A percentile compares a stretch with the other conserved stretches of the same genome.
These are phyloP conservation scores for Kalaharituber pfeilii DNA, from an alignment of 2,329 filamentous ascomycete genomes.

Conservation along the genomic window DNA sequence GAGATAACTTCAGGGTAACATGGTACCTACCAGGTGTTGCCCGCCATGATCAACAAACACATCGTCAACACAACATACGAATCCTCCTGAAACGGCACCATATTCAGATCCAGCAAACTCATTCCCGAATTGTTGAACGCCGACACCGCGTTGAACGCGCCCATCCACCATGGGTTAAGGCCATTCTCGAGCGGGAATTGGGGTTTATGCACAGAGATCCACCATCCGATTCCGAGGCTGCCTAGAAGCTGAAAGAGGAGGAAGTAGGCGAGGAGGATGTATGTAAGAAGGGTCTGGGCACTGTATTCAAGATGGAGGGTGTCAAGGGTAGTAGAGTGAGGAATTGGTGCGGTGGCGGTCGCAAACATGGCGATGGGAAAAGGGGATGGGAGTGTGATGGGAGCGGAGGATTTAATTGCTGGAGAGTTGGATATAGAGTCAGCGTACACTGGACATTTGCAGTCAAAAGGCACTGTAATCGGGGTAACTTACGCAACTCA, in stretches of 20 bases:
- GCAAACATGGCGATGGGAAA: too few species aligned
- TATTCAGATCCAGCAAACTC: slow-evolving; percentile 48
- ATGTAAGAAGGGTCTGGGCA: slow-evolving; percentile 32
- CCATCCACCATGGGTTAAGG: slow-evolving; percentile 50
- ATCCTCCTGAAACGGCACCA: slow-evolving; percentile 41
- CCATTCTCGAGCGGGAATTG: slow-evolving; percentile 37
- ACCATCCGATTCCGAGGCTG: slow-evolving; percentile 43
- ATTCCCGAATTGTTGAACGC: slow-evolving; percentile 59
- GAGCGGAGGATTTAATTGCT: too few species aligned
- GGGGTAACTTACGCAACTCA: too few species aligned
- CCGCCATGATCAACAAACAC: slow-evolving; percentile 19
- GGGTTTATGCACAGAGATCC: slow-evolving; percentile 38
- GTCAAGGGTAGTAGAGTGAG: too few species aligned
- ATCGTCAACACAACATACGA: slow-evolving; percentile 28
- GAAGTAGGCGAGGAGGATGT: slow-evolving; percentile 45
- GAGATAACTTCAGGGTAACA: slow-evolving; percentile 26
- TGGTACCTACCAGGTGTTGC: slow-evolving; percentile 31
- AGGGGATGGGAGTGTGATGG: too few species aligned
- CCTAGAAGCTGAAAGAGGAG: slow-evolving; percentile 42
- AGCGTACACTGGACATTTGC: too few species aligned
- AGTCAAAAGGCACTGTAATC: too few species aligned
- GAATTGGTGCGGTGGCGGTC: too few species aligned
- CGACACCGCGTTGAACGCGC: slow-evolving; percentile 48
- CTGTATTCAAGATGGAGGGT: slow-evolving; percentile 19
- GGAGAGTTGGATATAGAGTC: too few species aligned